Base-by-base conservation (phyloP, 345 rosid genomes). In the Bruguiera parviflora region DNA sequence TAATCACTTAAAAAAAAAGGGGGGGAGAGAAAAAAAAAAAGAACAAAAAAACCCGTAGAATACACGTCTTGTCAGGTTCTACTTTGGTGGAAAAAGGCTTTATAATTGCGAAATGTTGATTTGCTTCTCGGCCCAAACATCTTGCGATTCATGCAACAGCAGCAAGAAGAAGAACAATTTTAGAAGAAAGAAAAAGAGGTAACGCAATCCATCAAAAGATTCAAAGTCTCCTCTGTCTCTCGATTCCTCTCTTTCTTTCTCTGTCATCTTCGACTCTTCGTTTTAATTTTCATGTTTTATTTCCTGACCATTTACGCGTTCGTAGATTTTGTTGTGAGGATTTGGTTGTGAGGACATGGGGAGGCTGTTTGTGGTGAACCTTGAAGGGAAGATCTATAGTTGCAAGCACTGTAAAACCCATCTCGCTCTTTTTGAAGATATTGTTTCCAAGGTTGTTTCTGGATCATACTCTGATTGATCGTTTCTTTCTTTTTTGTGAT, bases 331-430 rank as follows among this genome's bases (percentile, higher is more conserved):
- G 43, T 63, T 53, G 19, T 0, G 8, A 39, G 47, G 56, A 64
- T 64, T 55, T 58, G 46, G 51, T 53, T 73, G 68, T 27, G 75
- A 73, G 72, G 55, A 81, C 66, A 95, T 95, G 99, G 99, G 99
- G 81, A 90, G 96, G 85, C 49, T 95, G 73, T 95, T 90, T 80
- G 80, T 85, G 75, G 96, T 89, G 82, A 77, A 67, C 77, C 97
- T 95, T 7, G 96, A 95, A 82, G 97, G 99, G 73, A 90, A 78
- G 89, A 79, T 86, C 86, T 95, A 95, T 70, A 87, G 85, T 74
- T 95, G 99, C 84, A 89, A 89, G 77, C 91, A 95, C 89, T 95
- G 99, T 80, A 84, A 78, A 80, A 90, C 96, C 75, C 96, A 86
- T 75, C 96, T 95, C 71, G 98, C 98, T 74, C 77, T 88, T 11